These are phyloP conservation scores for Xylaria sp. DNA, from an alignment of 495 filamentous ascomycete genomes.

Conservation along the genomic window DNA sequence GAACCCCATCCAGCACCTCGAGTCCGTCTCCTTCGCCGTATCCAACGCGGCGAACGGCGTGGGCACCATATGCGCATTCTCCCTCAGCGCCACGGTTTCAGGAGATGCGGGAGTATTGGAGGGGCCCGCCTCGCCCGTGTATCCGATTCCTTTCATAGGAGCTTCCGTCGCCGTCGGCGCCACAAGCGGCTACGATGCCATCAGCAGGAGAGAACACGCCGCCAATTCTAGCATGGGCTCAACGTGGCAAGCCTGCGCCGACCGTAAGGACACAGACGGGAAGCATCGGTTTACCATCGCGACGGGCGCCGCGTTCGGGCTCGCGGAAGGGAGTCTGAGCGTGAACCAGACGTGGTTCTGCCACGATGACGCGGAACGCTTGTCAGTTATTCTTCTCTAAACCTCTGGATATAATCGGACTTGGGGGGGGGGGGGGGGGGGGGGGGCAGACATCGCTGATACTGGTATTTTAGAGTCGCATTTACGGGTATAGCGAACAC, in stretches of 20 bases:
- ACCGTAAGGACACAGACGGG: conserved; percentile 34
- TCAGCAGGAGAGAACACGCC: not conserved
- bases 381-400: conserved; percentile 29
- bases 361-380: conserved; percentile 28
- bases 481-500: conserved; percentile 35
- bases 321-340: conserved; percentile 2
- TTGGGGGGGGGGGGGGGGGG: no score
- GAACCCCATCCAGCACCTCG: conserved; percentile 27
- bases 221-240: not conserved
- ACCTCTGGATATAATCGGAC: no score
- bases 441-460: not conserved
- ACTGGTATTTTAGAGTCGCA: conserved; percentile 28
- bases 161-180: conserved; percentile 16
- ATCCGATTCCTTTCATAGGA: not conserved
- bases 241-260: conserved; percentile 36
- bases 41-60: conserved; percentile 31
- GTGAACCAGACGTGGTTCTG: conserved; percentile 41
- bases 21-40: conserved; percentile 34
- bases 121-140: not conserved
- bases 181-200: not conserved
- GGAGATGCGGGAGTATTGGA: not conserved
- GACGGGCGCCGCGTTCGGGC: conserved; percentile 33
- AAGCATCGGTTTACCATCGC: conserved; percentile 35
- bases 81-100: conserved; percentile 28
- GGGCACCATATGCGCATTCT: conserved; percentile 34